Percentiles rank a stretch among this genome's conserved stretches.
phyloP scores from a whole-genome alignment of 2,329 filamentous ascomycete genomes.

The Leptodontidium sp. region DNA sequence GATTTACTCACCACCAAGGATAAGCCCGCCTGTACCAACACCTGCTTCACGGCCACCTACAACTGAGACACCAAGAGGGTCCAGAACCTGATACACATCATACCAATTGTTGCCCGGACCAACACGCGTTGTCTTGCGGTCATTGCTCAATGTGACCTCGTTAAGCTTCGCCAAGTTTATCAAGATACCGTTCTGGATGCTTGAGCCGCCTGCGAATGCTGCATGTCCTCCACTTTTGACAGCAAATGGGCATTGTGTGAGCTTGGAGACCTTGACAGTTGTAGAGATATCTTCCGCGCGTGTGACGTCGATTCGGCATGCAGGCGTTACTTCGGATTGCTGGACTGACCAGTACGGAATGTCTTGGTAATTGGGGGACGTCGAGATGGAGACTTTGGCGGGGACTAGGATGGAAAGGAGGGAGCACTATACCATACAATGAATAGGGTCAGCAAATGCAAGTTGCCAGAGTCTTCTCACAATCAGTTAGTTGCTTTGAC shows the following conservation, averaged over 20 bases:
- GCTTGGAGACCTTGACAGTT: slow-evolving; percentile 28
- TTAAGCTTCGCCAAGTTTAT: slow-evolving; percentile 53
- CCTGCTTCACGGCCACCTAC: slow-evolving; percentile 49
- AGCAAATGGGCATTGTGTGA: slow-evolving; percentile 35
- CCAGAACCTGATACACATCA: slow-evolving; percentile 49
- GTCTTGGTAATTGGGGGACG: background rate
- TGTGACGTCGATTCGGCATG: slow-evolving; percentile 33
- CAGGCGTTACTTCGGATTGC: slow-evolving; percentile 32
- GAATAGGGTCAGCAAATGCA: background rate
- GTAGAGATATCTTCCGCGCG: slow-evolving; percentile 33
- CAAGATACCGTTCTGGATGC: slow-evolving; percentile 57
- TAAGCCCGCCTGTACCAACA: slow-evolving; percentile 38
- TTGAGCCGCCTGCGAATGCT: slow-evolving; percentile 55
- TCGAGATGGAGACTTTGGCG: slow-evolving; percentile 10
- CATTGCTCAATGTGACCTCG: slow-evolving; percentile 38
- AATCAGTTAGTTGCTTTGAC: background rate
- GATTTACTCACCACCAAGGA: slow-evolving; percentile 35
- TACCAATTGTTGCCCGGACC: slow-evolving; percentile 50
- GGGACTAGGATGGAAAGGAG: slow-evolving; percentile 13
- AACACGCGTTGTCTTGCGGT: slow-evolving; percentile 44
- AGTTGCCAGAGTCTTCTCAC: background rate
- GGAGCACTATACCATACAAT: slow-evolving; percentile 26
- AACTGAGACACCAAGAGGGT: slow-evolving; percentile 45
- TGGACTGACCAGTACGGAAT: slow-evolving; percentile 29
- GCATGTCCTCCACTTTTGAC: slow-evolving; percentile 40